These are phyloP conservation scores for Polygonum aviculare DNA, from an alignment of 148 eudicot species.

Conservation along the genomic window DNA sequence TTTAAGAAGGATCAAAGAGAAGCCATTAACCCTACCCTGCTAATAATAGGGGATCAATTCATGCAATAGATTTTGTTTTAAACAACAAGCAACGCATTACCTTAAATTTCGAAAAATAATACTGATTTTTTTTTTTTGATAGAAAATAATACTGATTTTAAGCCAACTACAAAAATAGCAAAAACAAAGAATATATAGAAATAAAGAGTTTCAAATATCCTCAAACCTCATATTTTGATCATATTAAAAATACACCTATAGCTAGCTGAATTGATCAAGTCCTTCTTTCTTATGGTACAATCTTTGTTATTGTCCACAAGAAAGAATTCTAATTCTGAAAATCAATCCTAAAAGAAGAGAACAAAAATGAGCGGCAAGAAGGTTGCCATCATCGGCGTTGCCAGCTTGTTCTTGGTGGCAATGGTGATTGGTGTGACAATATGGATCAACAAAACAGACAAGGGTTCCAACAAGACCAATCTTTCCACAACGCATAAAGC, in stretches of 20 bases:
- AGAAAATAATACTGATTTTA: neutral
- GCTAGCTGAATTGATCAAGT: neutral
- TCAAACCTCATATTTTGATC: neutral
- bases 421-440: conserved; percentile 37
- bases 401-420: conserved; percentile 39
- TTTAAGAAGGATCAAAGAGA: neutral
- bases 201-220: neutral
- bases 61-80: neutral
- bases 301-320: neutral
- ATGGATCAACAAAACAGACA: conserved; percentile 14
- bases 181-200: neutral
- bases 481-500: conserved; percentile 34
- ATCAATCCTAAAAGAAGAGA: neutral
- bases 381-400: conserved; percentile 20
- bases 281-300: neutral
- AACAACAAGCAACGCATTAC: neutral
- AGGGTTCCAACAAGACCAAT: neutral
- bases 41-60: conserved; percentile 4
- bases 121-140: no score
- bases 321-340: neutral
- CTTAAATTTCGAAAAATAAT: no score
- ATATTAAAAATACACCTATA: neutral
- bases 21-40: neutral
- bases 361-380: conserved; percentile 14
- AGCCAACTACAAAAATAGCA: neutral